A percentile compares a stretch with the other conserved stretches of the same genome.
Evolutionary conservation across 2,329 filamentous ascomycete species (phyloP).

Genomic region (Fusarium albosuccineum): DNA sequence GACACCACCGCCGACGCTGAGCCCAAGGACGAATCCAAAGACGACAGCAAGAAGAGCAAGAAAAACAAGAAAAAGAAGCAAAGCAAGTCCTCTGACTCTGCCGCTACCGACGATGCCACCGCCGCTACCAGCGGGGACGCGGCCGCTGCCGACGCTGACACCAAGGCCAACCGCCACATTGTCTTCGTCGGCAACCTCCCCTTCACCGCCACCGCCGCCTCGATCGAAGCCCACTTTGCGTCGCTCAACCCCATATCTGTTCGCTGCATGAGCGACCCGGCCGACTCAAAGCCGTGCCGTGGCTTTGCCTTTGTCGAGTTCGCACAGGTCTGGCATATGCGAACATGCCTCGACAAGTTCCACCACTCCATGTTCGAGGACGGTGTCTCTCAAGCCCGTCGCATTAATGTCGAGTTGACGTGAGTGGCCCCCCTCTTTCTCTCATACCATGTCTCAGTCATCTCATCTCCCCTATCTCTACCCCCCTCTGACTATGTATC

Average conservation of each 20-base stretch:
- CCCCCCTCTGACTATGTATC: neutral
- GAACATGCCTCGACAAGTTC: constrained; percentile 90
- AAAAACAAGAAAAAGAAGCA: constrained; percentile 46
- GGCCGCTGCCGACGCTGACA: constrained; percentile 27
- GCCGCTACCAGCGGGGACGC: constrained; percentile 18
- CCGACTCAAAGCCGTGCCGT: constrained; percentile 71
- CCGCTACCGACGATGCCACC: constrained; percentile 22
- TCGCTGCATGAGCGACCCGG: constrained; percentile 79
- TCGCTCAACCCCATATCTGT: constrained; percentile 66
- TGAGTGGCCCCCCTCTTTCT: constrained; percentile 58
- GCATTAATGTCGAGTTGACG: constrained; percentile 95
- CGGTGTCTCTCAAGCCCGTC: constrained; percentile 68
- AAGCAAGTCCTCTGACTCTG: constrained; percentile 42
- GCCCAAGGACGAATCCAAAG: constrained; percentile 49
- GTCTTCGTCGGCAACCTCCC: constrained; percentile 80
- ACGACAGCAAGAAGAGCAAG: constrained; percentile 50
- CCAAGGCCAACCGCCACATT: constrained; percentile 50
- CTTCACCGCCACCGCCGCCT: constrained; percentile 79
- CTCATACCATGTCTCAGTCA: constrained; percentile 9
- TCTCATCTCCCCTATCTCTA: neutral
- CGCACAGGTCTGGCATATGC: constrained; percentile 86
- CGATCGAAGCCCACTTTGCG: constrained; percentile 81
- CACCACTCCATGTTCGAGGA: constrained; percentile 85
- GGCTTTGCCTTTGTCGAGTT: constrained; percentile 94
- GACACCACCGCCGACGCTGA: constrained; percentile 36